Conservation (phyloP, 208 protist genomes). For the Acanthamoeba triangularis region DNA sequence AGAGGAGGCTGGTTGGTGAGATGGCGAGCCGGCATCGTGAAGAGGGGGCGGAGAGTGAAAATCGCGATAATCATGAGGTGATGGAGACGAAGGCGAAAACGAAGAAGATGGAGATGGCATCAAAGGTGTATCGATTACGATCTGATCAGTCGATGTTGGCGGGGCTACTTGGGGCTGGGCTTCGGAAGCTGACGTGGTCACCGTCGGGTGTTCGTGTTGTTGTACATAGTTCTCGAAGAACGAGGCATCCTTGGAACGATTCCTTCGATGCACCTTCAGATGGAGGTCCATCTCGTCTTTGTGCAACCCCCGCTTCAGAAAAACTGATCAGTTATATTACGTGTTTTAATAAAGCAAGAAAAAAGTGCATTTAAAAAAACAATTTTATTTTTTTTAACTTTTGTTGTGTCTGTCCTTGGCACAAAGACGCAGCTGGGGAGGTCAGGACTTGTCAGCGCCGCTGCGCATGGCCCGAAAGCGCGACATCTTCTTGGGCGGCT, state of each 20-base stretch:
- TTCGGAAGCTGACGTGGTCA: neutral
- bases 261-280: slow-evolving; percentile 48
- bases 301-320: too few species aligned
- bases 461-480: slow-evolving; percentile 1
- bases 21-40: neutral
- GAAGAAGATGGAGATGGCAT: too few species aligned
- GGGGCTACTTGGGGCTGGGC: neutral
- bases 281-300: slow-evolving; percentile 21
- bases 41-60: neutral
- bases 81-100: neutral
- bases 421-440: neutral
- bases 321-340: too few species aligned
- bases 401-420: too few species aligned
- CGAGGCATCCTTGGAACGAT: slow-evolving; percentile 14
- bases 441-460: neutral
- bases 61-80: neutral
- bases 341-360: slow-evolving; percentile 43
- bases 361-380: slow-evolving; percentile 57
- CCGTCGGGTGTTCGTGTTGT: neutral
- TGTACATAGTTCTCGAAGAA: slow-evolving; percentile 32
- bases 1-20: neutral
- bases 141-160: neutral
- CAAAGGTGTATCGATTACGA: neutral
- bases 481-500: slow-evolving; percentile 40
- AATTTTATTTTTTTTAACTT: neutral